Evolutionary conservation across 495 filamentous ascomycete species (phyloP), one percentile per base, ranked within the genome.

Genomic region (Penicillium nucicola): DNA sequence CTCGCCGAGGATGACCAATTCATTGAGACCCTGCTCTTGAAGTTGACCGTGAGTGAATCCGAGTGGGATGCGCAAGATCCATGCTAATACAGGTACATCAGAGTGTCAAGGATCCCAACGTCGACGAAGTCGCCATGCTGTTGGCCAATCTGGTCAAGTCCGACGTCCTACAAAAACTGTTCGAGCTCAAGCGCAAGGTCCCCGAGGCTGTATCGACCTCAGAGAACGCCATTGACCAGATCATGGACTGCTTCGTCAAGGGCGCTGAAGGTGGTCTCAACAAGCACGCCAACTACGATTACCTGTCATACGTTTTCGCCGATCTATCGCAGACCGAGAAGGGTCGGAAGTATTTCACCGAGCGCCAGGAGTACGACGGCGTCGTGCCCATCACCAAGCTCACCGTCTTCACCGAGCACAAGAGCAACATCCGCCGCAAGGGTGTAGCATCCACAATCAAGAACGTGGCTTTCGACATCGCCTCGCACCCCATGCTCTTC

Each of bases 181-280:
- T 88, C 12, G 71, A 72, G 2, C 70, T 87, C 20, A 86, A 85
- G 55, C 83, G 88, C 41, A 66, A 82, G 9, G 43, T 60, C 32
- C 84, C 86, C 5, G 77, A 77, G 13, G 76, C 80, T 19, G 72
- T 86, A 17, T 91, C 91, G 3, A 76, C 63, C 5, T 86, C 87
- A 4, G 76, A 84, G 25, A 73, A 82, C 35, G 87, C 86, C 11
- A 82, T 97, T 42, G 89, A 96, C 64, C 95, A 97, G 62, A 72
- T 97, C 15, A 85, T 97, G 58, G 93, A 96, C 65, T 86, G 92
- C 60, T 98, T 97, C 63, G 95, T 97, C 48, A 91, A 90, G 69
- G 92, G 92, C 11, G 83, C 87, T 3, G 84, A 88, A 48, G 86
- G 85, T 1, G 70, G 73, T 2, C 88, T 92, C 61, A 98, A 97